A percentile compares a stretch with the other conserved stretches of the same genome.
Conservation (phyloP, 2,329 filamentous ascomycete species). For the Sclerotinia nivalis region DNA sequence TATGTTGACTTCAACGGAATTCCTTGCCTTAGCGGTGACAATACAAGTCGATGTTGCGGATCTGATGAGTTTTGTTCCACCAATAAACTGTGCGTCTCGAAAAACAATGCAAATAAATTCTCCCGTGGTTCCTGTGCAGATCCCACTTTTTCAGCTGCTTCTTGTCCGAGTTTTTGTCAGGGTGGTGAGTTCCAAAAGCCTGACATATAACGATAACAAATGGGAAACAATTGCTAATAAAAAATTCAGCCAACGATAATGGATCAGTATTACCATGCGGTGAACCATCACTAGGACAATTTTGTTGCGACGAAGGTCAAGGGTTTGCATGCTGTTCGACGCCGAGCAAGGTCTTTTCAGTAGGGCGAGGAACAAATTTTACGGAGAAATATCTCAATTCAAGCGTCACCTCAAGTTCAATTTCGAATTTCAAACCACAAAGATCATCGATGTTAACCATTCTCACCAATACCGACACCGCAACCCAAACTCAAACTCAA, state of each 20-base stretch:
- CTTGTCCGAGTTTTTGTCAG: conserved; percentile 29
- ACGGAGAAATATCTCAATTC: not conserved
- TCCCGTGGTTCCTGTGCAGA: conserved; percentile 28
- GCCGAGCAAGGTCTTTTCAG: conserved; percentile 23
- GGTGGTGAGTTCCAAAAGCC: conserved; percentile 23
- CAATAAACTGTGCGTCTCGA: conserved; percentile 29
- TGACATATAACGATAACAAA: not conserved
- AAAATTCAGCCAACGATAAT: conserved; percentile 23
- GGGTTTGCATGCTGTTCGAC: conserved; percentile 25
- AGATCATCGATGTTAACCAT: not conserved
- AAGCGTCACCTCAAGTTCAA: too few relatives aligned
- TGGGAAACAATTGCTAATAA: not conserved
- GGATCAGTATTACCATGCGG: conserved; percentile 27
- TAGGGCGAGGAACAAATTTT: conserved; percentile 19
- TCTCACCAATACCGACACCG: not conserved
- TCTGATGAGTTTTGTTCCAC: conserved; percentile 28
- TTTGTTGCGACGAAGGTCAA: conserved; percentile 31
- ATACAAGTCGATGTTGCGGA: conserved; percentile 28
- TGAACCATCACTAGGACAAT: conserved; percentile 24
- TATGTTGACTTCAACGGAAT: conserved; percentile 24
- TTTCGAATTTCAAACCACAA: not conserved
- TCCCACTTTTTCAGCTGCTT: conserved; percentile 21
- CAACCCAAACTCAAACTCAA: not conserved
- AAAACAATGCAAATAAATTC: conserved; percentile 21
- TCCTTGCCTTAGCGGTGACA: conserved; percentile 26